These are phyloP conservation scores for Hypomontagnella submonticulosa DNA, from an alignment of 495 filamentous ascomycete genomes.

Conservation along the genomic window DNA sequence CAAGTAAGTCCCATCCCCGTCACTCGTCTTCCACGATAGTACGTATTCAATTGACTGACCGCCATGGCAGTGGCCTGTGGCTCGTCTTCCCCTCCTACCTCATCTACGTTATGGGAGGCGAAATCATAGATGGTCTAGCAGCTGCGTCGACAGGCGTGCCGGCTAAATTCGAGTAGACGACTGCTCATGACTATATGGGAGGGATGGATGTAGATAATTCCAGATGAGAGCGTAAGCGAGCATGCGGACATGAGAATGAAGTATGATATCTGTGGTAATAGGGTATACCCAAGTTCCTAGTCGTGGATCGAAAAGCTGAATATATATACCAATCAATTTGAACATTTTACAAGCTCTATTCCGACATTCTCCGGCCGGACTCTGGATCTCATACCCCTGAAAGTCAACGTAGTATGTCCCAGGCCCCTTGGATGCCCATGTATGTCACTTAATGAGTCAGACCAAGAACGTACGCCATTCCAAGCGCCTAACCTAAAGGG, in stretches of 20 bases:
- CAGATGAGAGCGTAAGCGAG: not conserved
- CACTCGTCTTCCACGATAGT: not conserved
- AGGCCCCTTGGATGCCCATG: no score
- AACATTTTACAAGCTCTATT: not conserved
- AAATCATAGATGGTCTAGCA: conserved; percentile 74
- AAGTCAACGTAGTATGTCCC: not conserved
- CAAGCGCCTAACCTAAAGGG: conserved; percentile 11
- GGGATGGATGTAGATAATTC: not conserved
- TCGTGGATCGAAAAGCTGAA: conserved; percentile 1
- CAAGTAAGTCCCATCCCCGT: conserved; percentile 67
- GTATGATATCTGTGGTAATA: not conserved
- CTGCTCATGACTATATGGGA: no score
- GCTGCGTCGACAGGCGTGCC: conserved; percentile 26
- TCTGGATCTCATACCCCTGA: not conserved
- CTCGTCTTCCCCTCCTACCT: conserved; percentile 77
- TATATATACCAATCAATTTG: not conserved
- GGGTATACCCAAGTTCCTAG: not conserved
- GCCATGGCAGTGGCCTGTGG: conserved; percentile 74
- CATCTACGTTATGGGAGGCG: conserved; percentile 72
- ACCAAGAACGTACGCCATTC: not conserved
- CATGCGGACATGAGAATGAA: conserved; percentile 4
- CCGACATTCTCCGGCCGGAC: not conserved
- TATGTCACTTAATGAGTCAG: no score
- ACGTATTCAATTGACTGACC: conserved; percentile 22
- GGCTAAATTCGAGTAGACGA: conserved; percentile 34